A percentile compares a stretch with the other conserved stretches of the same genome.
phyloP scores from a whole-genome alignment of 768 basidiomycete species.

The Gloeopeniophorella convolvens region DNA sequence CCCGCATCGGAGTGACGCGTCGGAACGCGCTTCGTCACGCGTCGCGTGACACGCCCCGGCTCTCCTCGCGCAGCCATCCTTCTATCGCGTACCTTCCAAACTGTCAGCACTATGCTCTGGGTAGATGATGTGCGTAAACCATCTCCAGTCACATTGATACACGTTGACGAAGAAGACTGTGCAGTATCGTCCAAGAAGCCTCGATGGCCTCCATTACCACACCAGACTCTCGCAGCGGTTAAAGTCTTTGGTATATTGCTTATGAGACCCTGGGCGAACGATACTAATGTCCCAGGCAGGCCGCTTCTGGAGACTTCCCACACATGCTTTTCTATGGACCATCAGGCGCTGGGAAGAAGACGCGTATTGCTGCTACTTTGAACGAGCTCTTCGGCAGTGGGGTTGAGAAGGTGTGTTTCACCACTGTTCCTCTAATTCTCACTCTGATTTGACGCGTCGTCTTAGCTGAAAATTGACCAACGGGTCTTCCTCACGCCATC shows the following conservation, averaged over 20 bases:
- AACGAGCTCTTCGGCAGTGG: conserved; percentile 86
- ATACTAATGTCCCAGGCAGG: conserved; percentile 35
- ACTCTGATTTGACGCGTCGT: not conserved
- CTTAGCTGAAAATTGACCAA: conserved; percentile 95
- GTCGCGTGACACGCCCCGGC: conserved; percentile 13
- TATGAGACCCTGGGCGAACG: not conserved
- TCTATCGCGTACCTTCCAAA: not conserved
- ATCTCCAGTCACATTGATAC: not conserved
- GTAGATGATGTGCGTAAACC: conserved; percentile 43
- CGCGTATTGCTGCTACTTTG: conserved; percentile 84
- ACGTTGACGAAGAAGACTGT: not conserved
- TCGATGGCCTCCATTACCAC: conserved; percentile 89
- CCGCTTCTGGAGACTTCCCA: conserved; percentile 89
- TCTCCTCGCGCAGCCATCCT: not conserved
- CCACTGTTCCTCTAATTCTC: not conserved
- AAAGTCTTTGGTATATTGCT: conserved; percentile 58
- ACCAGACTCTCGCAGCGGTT: conserved; percentile 70
- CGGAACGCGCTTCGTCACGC: conserved; percentile 21
- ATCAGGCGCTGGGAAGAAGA: conserved; percentile 97
- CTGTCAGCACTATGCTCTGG: conserved; percentile 33
- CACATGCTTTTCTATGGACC: conserved; percentile 98
- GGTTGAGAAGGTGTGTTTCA: conserved; percentile 72
- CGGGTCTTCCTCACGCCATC: conserved; percentile 91
- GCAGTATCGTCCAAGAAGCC: conserved; percentile 78
- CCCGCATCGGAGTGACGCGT: conserved; percentile 12